These are phyloP conservation scores for Toxoplasma gondii DNA, from an alignment of 169 alveolate genomes.

Conservation along the genomic window DNA sequence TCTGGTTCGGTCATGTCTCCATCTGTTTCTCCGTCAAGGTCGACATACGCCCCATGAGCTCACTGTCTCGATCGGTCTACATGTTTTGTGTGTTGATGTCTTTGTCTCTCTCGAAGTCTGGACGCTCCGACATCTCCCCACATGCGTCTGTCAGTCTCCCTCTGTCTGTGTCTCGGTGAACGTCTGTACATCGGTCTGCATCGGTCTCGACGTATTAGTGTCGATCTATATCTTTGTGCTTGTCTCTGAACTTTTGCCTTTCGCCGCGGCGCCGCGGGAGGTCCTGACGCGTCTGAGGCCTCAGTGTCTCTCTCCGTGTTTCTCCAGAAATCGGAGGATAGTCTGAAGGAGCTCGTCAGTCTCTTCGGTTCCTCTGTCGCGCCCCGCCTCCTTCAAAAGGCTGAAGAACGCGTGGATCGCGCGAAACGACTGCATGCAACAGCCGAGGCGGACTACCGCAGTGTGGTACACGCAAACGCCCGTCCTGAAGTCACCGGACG, in stretches of 20 bases:
- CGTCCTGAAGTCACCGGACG: not conserved
- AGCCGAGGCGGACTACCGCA: conserved; percentile 28
- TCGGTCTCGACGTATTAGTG: too few relatives aligned
- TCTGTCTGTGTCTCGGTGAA: not conserved
- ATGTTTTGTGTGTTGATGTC: not conserved
- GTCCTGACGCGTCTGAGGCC: too few relatives aligned
- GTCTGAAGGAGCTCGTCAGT: conserved; percentile 58
- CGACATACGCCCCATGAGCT: too few relatives aligned
- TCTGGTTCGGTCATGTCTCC: not conserved
- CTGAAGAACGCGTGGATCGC: conserved; percentile 63
- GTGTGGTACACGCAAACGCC: not conserved
- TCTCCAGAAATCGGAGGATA: conserved; percentile 64
- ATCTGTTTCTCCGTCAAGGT: too few relatives aligned
- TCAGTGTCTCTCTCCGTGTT: not conserved
- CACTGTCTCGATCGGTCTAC: too few relatives aligned
- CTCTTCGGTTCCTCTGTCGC: conserved; percentile 55
- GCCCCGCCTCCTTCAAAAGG: conserved; percentile 56
- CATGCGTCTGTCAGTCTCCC: not conserved
- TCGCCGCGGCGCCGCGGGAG: too few relatives aligned
- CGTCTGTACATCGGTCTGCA: not conserved
- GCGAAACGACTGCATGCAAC: conserved; percentile 60
- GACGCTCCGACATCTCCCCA: not conserved
- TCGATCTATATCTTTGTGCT: too few relatives aligned
- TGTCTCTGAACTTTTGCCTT: too few relatives aligned
- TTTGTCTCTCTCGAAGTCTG: not conserved